Base-by-base conservation (phyloP, 371 early-diverging fungal genomes). In the Gilbertella persicaria region DNA sequence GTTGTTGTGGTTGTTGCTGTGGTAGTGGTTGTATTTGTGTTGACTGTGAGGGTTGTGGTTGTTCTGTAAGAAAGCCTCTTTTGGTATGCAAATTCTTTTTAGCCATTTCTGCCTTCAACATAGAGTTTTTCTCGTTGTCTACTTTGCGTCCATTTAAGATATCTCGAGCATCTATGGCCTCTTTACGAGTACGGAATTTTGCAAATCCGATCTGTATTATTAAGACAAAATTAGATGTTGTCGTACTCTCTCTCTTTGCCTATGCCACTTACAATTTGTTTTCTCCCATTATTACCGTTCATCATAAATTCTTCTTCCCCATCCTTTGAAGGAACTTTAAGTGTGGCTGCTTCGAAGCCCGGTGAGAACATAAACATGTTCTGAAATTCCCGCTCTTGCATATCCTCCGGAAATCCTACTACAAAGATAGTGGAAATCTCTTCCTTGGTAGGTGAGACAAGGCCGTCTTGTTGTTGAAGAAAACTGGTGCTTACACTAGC, bases 401-500 rank as follows among this genome's bases (percentile, higher is more conserved):
- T 92, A 67, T 96, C 96, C 29, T 95, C 93, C 28, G 97, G 97
- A 55, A 96, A 94, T 9, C 97, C 97, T 28, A 94, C 93, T 4
- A 96, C 95, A 76, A 95, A 96, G 54, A 96, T 93, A 38, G 96
- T 95, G 19, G 93, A 89, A 45, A 96, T 79, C 50, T 83, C 83
- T 55, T 83, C 83, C 47, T 54, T 64, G 49, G 45, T 51, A 37
- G 45, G 45, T 36, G 58, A 48, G 37, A 55, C 49, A 39, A 59
- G 54, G 8, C 47, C 48, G 35, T 50, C 38, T 19, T 35, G 44
- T 42, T 45, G 48, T 19, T 45, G 45, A n/a, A 21, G 38, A 33
- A 25, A 21, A 38, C n/a, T 16, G 33, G 41, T 39, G 40, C 29
- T 57, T 25, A 36, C 40, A 8, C 23, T 51, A 19, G 23, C 30